Evolutionary conservation across 176 grass and related monocot genomes (phyloP), one percentile per base, ranked within the genome.

Genomic region (Oryza glumipatula): DNA sequence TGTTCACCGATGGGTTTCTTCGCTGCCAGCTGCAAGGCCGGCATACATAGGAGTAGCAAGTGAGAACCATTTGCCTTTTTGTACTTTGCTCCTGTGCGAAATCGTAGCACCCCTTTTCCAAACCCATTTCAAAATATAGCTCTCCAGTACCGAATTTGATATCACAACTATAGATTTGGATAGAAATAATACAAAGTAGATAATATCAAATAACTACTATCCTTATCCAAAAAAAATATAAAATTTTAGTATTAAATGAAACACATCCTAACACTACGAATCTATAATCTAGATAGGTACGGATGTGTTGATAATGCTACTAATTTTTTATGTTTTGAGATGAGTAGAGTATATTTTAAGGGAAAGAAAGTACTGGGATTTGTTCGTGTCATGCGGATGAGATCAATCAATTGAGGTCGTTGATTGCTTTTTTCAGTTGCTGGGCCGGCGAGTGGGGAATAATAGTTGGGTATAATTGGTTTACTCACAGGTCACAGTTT

Each of bases 351-450:
- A 6, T 6, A 41, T 41, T 41, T 41, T 41, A 41, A 8, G 6
- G 7, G 0, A 0, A 7, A 41, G 1, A 0, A 41, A 14, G 0
- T 56, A 56, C 9, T n/a, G 0, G 0, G 21, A 22, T 63, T n/a
- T 9, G 19, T 11, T 63, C n/a, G n/a, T 63, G 21, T 23, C 58
- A 63, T 11, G 21, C 0, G 22, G n/a, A 28, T 28, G 28, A 23
- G 1, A 23, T 9, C 54, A 56, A 61, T 8, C 1, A 9, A 8
- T 8, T 5, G 48, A 58, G 21, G 58, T 21, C n/a, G 21, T 23
- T 23, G n/a, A 63, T 23, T n/a, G 21, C 7, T 11, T 63, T 23
- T 23, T 23, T 58, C 54, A n/a, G 17, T n/a, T 58, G 54, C 54
- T 58, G 54, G 54, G 19, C 54, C 54, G 54, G 54, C 54, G 19